Evolutionary conservation across 768 basidiomycete genomes (phyloP).

Genomic region (Auriscalpium microsporum): DNA sequence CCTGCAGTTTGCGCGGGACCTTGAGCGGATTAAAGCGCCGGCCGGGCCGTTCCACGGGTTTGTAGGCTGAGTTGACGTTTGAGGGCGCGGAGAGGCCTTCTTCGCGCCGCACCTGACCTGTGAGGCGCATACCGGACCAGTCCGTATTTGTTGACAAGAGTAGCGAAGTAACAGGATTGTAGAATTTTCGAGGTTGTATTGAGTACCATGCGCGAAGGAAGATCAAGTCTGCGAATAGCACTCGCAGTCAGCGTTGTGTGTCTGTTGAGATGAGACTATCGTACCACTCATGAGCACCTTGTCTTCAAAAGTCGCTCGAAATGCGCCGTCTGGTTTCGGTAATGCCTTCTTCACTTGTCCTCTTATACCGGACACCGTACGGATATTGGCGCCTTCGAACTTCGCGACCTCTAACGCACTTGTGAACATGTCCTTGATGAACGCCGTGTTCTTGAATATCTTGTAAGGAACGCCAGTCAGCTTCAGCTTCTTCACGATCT

Average conservation of each 20-base stretch:
- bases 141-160: constrained; percentile 71
- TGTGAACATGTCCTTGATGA: constrained; percentile 95
- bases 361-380: constrained; percentile 91
- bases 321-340: constrained; percentile 90
- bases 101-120: constrained; percentile 85
- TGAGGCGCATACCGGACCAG: constrained; percentile 95
- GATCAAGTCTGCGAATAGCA: constrained; percentile 61
- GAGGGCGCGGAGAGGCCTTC: constrained; percentile 76
- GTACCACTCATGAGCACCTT: constrained; percentile 92
- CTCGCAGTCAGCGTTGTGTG: neutral
- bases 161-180: constrained; percentile 92
- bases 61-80: constrained; percentile 82
- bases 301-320: constrained; percentile 96
- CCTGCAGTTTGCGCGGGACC: constrained; percentile 85
- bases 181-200: constrained; percentile 89
- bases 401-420: constrained; percentile 92
- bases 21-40: constrained; percentile 89
- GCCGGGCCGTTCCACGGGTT: constrained; percentile 64
- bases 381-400: constrained; percentile 95
- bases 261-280: constrained; percentile 22
- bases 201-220: constrained; percentile 97
- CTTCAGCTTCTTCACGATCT: constrained; percentile 98
- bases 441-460: constrained; percentile 99
- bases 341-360: constrained; percentile 97
- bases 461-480: constrained; percentile 92